These are phyloP conservation scores for Talaromyces sp. DNA, from an alignment of 2,329 filamentous ascomycete species.

Conservation along the genomic window DNA sequence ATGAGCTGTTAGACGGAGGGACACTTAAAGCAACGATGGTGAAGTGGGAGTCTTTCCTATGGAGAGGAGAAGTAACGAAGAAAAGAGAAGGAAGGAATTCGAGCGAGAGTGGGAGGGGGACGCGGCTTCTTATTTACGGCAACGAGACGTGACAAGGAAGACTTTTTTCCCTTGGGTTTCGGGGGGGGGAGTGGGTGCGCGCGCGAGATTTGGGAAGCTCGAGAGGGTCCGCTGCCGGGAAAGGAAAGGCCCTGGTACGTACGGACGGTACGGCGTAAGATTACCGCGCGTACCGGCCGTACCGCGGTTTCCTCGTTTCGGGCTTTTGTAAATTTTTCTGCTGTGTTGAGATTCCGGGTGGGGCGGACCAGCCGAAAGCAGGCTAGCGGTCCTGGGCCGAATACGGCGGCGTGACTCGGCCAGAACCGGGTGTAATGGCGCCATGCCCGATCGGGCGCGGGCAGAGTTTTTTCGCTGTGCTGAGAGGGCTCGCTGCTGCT, in stretches of 20 bases:
- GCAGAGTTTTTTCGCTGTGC: neutral
- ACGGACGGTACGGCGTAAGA: neutral
- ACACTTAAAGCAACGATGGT: conserved; percentile 26
- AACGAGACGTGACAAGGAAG: conserved; percentile 2
- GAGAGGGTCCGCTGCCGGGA: conserved; percentile 3
- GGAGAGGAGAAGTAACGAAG: conserved; percentile 16
- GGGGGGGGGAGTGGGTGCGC: conserved; percentile 15
- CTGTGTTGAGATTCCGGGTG: neutral
- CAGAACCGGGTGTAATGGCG: conserved; percentile 9
- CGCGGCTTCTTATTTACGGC: conserved; percentile 11
- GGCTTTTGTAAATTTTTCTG: neutral
- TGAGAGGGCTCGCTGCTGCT: too few species aligned
- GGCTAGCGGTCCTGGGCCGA: conserved; percentile 2
- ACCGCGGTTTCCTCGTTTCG: neutral
- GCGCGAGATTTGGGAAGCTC: neutral
- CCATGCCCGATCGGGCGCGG: conserved; percentile 1
- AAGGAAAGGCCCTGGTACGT: conserved; percentile 3
- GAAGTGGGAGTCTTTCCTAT: conserved; percentile 36
- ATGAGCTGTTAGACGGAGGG: conserved; percentile 28
- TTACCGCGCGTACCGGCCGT: neutral
- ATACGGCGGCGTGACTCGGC: conserved; percentile 5
- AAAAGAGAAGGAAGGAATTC: conserved; percentile 12
- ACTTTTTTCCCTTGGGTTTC: conserved; percentile 22
- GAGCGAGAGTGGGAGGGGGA: neutral
- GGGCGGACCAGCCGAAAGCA: neutral